Evolutionary conservation across 805 yeast species (phyloP).

Genomic region (Candida boidinii): DNA sequence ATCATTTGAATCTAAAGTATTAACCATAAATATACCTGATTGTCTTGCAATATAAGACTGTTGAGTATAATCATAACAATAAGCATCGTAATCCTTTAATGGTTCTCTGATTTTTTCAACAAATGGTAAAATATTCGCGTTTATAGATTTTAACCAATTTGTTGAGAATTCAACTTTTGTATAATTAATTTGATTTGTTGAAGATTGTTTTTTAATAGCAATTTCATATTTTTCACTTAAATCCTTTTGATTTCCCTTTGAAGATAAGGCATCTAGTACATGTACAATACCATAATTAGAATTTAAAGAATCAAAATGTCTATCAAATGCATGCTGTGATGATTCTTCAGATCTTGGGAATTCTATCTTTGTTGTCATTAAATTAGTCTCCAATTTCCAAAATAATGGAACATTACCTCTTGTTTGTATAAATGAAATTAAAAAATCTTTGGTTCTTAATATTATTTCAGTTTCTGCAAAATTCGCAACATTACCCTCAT

Average conservation of each 20-base stretch:
- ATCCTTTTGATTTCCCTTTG: conserved; percentile 35
- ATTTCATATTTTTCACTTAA: conserved; percentile 30
- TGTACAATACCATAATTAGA: conserved; percentile 41
- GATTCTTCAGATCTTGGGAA: conserved; percentile 47
- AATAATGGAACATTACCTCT: conserved; percentile 49
- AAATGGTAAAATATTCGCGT: conserved; percentile 14
- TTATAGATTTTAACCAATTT: conserved; percentile 24
- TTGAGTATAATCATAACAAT: conserved; percentile 30
- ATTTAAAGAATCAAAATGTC: conserved; percentile 40
- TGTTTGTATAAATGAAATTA: conserved; percentile 36
- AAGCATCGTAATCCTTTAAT: conserved; percentile 37
- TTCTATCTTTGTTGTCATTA: conserved; percentile 34
- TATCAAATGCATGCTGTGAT: conserved; percentile 40
- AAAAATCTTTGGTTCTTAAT: conserved; percentile 30
- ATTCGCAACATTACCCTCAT: conserved; percentile 43
- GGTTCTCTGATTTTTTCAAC: conserved; percentile 16
- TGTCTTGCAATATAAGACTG: conserved; percentile 35
- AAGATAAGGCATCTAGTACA: conserved; percentile 40
- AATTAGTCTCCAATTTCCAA: conserved; percentile 42
- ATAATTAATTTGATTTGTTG: conserved; percentile 14
- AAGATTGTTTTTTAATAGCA: conserved; percentile 10
- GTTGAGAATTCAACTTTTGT: conserved; percentile 29
- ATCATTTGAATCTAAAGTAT: conserved; percentile 39
- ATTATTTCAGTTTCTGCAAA: conserved; percentile 45
- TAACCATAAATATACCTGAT: conserved; percentile 40